Evolutionary conservation across 1,284 basidiomycete species (phyloP), one percentile per base, ranked within the genome.

Genomic region (Laetiporus sulphureus): DNA sequence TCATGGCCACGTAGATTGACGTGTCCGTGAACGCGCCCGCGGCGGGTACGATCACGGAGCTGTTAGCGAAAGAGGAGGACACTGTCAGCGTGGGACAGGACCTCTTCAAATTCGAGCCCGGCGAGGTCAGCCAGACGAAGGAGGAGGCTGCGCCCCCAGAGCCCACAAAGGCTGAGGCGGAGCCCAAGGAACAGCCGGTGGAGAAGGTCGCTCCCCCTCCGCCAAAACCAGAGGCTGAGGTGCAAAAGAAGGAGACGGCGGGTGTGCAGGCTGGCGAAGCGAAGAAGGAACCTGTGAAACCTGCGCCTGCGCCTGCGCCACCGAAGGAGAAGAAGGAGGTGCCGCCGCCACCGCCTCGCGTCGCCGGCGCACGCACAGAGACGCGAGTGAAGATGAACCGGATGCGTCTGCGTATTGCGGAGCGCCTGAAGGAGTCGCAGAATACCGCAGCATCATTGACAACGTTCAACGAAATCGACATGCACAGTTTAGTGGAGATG

Each of bases 401-500:
- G 43, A 99, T 99, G 96, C 90, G 95, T 48, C 74, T 89, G 54
- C 89, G 95, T 50, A 99, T 99, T 58, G 90, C 95, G 36, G 92
- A 96, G 69, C 90, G 95, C 45, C 79, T 99, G 61, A 99, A 99
- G 74, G 89, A 97, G 64, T 96, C 94, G 32, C 95, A 99, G 67
- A 98, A 98, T 66, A 81, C 92, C 11, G 96, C 95, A 8, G 95
- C 95, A 35, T 93, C 92, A 45, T 69, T 99, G 51, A 99, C 96
- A 40, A 99, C 95, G 33, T 99, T 99, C 78, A 98, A 99, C 72
- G 95, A 99, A 71, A 92, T 99, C 61, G 95, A 99, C 73, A 99
- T 99, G 95, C 93, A 90, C 34, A 84, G 85, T 35, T 69, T 98
- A 49, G 90, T 98, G 74, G 85, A 88, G 40, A 85, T 99, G 83